Evolutionary conservation across 78 protist species (phyloP).

Genomic region (Pelomyxa schiedti): DNA sequence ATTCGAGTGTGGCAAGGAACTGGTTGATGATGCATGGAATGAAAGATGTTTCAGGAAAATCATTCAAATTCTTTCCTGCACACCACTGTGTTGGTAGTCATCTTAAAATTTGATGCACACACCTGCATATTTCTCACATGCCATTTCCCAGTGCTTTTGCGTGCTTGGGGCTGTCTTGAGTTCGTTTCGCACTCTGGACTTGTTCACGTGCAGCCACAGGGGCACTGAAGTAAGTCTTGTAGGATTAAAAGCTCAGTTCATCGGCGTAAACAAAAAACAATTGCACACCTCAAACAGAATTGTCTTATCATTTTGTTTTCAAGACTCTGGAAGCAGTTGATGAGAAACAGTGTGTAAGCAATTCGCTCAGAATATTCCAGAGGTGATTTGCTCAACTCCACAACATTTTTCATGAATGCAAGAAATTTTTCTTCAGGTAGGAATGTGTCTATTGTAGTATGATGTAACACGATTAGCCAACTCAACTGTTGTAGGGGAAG

Average conservation of each 20-base stretch:
- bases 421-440: background rate
- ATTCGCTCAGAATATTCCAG: background rate
- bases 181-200: slow-evolving; percentile 11
- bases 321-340: slow-evolving; percentile 49
- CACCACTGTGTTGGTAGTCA: background rate
- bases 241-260: background rate
- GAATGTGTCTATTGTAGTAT: slow-evolving; percentile 12
- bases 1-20: background rate
- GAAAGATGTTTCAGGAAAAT: slow-evolving; percentile 11
- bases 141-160: background rate
- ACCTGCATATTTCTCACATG: background rate
- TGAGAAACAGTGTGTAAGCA: slow-evolving; percentile 32
- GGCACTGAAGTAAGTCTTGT: background rate
- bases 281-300: slow-evolving; percentile 21
- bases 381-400: background rate
- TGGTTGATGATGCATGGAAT: background rate
- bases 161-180: background rate
- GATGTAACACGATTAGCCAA: slow-evolving; percentile 1
- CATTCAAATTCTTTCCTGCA: background rate
- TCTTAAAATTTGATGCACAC: background rate
- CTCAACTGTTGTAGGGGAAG: background rate
- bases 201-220: slow-evolving; percentile 3
- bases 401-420: background rate
- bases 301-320: slow-evolving; percentile 42
- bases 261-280: slow-evolving; percentile 19